These are phyloP conservation scores for Globisporangium viniferum DNA, from an alignment of 352 stramenopile genomes.

Conservation along the genomic window DNA sequence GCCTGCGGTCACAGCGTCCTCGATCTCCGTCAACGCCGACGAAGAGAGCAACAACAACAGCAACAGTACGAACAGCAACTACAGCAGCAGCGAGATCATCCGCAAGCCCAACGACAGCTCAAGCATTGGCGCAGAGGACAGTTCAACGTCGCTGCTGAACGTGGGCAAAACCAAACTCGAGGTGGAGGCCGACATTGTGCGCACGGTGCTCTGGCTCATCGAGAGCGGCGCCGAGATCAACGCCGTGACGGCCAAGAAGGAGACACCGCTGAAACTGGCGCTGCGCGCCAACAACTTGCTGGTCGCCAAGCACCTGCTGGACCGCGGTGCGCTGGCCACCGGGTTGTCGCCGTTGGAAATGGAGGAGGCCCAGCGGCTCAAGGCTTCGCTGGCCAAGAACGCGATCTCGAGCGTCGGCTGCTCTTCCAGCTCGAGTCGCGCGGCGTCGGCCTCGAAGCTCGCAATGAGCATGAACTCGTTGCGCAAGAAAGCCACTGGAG, in stretches of 20 bases:
- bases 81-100: constrained; percentile 20
- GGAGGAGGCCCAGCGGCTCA: constrained; percentile 45
- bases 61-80: constrained; percentile 17
- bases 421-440: constrained; percentile 5
- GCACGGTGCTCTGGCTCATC: constrained; percentile 67
- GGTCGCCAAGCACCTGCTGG: constrained; percentile 52
- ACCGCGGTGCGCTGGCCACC: constrained; percentile 44
- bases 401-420: constrained; percentile 61
- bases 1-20: constrained; percentile 28
- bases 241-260: constrained; percentile 32
- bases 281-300: constrained; percentile 46
- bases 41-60: constrained; percentile 26
- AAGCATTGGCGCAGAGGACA: background rate
- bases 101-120: constrained; percentile 1
- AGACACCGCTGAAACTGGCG: constrained; percentile 59
- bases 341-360: constrained; percentile 41
- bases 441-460: constrained; percentile 5
- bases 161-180: constrained; percentile 38
- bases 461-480: constrained; percentile 17
- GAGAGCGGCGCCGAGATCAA: constrained; percentile 75
- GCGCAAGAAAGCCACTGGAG: constrained; percentile 12
- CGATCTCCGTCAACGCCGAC: constrained; percentile 28
- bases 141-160: constrained; percentile 3
- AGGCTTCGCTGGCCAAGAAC: constrained; percentile 49
- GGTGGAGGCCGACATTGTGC: constrained; percentile 50